Base-by-base conservation (phyloP, 2,329 filamentous ascomycete species). In the Phoma herbarum region DNA sequence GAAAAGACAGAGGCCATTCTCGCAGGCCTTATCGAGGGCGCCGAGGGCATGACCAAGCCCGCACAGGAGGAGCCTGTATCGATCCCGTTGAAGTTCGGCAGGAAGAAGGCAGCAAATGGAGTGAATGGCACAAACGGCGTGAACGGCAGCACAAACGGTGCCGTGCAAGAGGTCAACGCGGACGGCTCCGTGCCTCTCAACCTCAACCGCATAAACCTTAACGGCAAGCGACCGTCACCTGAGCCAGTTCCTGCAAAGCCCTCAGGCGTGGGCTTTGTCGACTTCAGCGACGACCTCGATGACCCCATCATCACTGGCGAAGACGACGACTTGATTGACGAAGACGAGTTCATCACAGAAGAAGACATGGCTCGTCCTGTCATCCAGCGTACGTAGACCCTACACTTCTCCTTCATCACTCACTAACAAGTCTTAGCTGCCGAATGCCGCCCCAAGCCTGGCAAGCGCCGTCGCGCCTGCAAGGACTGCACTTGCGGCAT, bases 401-500 rank as follows among this genome's bases (percentile, higher is more conserved):
- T 25, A 31, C 37, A 55, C 52, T 65, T 56, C 33, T 37, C 22
- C 25, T 28, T 12, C 14, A 10, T 42, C 18, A 42, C 43, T 37
- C 51, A 54, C 60, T 69, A 35, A 59, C 39, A 52, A 65, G 25
- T 51, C 25, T 18, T 64, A 91, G 93, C 95, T 51, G 86, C 89
- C 25, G 92, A 96, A 75, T 99, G 95, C 78, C 87, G 89, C 59
- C 93, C 94, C 46, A 92, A 95, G 79, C 85, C 89, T 43, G 92
- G 91, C 58, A 96, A 96, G 82, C 89, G 94, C 68, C 90, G 94
- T 54, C 89, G 93, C 62, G 93, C 95, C 57, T 99, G 95, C 84
- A 98, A 99, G 80, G 95, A 99, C 82, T 99, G 95, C 82, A 94
- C 91, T 9, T 99, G 95, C 75, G 95, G 95, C 49, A 87, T 99